A percentile compares a stretch with the other conserved stretches of the same genome.
Evolutionary conservation across 768 basidiomycete genomes (phyloP).

Genomic region (Suillus weaverae): DNA sequence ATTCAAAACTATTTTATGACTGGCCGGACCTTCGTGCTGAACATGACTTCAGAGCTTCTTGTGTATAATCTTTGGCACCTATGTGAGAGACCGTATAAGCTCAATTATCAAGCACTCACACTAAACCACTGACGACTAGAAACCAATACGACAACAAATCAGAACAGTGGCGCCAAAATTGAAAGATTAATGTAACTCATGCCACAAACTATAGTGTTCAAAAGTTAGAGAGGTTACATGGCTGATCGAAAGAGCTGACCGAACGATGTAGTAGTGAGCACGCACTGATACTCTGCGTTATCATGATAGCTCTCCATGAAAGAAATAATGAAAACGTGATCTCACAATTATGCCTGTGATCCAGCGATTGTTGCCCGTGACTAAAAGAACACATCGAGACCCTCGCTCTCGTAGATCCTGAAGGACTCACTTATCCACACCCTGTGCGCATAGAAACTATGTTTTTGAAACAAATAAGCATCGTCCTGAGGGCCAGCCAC

Average conservation of each 20-base stretch:
- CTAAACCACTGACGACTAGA: slow-evolving; percentile 4
- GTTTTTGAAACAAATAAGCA: not conserved
- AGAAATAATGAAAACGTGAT: not conserved
- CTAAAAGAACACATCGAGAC: slow-evolving; percentile 7
- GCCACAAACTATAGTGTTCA: slow-evolving; percentile 12
- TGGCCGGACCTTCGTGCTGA: slow-evolving; percentile 10
- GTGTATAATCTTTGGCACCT: slow-evolving; percentile 10
- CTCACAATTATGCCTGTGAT: slow-evolving; percentile 9
- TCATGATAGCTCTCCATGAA: not conserved
- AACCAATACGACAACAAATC: not conserved
- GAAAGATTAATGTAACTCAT: slow-evolving; percentile 11
- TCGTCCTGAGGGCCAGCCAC: too few species aligned
- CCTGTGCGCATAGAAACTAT: slow-evolving; percentile 27
- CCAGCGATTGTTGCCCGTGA: slow-evolving; percentile 19
- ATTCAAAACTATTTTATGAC: not conserved
- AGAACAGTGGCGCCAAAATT: not conserved
- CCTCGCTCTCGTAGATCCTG: not conserved
- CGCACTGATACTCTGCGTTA: slow-evolving; percentile 1
- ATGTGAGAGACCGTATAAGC: not conserved
- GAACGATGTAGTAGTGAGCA: slow-evolving; percentile 7
- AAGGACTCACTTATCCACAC: slow-evolving; percentile 27
- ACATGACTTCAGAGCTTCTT: slow-evolving; percentile 7
- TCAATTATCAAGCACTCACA: not conserved
- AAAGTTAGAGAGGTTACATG: not conserved
- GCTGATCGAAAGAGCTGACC: slow-evolving; percentile 14